Evolutionary conservation across 257 asterid genomes (phyloP).

Genomic region (Paraleonurus japonicus): DNA sequence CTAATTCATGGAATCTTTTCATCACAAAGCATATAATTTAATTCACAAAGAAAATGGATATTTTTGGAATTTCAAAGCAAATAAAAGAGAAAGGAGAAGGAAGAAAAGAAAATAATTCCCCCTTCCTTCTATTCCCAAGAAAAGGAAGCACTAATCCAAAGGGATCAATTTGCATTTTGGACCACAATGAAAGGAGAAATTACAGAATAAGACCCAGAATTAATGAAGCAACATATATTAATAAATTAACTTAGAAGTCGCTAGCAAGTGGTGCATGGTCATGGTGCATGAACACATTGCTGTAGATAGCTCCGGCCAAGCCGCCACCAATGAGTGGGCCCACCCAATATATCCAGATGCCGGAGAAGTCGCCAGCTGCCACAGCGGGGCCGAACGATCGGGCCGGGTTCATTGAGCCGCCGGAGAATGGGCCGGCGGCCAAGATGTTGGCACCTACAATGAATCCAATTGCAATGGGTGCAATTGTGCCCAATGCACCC

Average conservation of each 20-base stretch:
- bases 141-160: background rate
- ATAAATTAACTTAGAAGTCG: constrained; percentile 37
- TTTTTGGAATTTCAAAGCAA: constrained; percentile 40
- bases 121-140: constrained; percentile 34
- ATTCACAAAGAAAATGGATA: constrained; percentile 30
- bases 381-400: constrained; percentile 85
- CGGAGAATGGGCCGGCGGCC: constrained; percentile 95
- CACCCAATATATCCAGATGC: constrained; percentile 81
- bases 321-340: constrained; percentile 94
- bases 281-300: constrained; percentile 49
- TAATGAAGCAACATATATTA: background rate
- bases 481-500: constrained; percentile 75
- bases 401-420: constrained; percentile 98
- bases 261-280: constrained; percentile 53
- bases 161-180: constrained; percentile 8
- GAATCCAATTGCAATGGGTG: constrained; percentile 92
- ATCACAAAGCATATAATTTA: constrained; percentile 16
- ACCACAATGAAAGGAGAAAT: constrained; percentile 33
- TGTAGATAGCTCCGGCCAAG: constrained; percentile 65
- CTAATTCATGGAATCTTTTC: constrained; percentile 25
- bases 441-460: constrained; percentile 87
- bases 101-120: constrained; percentile 27
- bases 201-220: background rate
- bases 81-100: background rate
- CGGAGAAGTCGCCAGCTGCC: constrained; percentile 55